These are phyloP conservation scores for Nectriaceae sp. DNA, from an alignment of 2,329 filamentous ascomycete genomes.

Conservation along the genomic window DNA sequence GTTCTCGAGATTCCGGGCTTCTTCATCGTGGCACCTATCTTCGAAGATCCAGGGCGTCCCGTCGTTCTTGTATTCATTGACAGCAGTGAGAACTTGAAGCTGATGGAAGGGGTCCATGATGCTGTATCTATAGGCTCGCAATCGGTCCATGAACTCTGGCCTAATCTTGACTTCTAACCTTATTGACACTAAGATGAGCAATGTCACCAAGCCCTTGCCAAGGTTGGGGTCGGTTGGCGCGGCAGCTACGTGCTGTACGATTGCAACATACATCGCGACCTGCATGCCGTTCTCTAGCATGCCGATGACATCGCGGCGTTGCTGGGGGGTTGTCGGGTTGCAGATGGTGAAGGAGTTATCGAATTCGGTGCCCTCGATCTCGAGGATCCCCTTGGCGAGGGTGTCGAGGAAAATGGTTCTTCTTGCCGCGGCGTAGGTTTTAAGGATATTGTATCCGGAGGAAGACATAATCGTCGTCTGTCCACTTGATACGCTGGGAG, in stretches of 20 bases:
- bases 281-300: background rate
- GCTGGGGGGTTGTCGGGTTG: background rate
- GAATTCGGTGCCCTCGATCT: background rate
- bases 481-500: no score
- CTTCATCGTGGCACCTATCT: no score
- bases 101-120: constrained; percentile 5
- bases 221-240: no score
- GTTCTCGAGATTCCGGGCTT: background rate
- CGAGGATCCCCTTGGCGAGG: background rate
- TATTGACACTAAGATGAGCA: background rate
- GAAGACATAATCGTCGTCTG: no score
- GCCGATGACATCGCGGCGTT: background rate
- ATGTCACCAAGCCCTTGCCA: background rate
- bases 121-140: background rate
- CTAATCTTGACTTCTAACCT: background rate
- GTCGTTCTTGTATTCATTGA: constrained; percentile 7
- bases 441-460: no score
- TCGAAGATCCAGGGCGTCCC: constrained; percentile 5
- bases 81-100: constrained; percentile 3
- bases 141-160: background rate
- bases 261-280: background rate
- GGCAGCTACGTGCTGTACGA: no score
- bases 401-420: background rate
- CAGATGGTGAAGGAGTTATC: background rate
- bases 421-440: no score